Conservation (phyloP, 495 filamentous ascomycete genomes). For the Apodospora peruviana region DNA sequence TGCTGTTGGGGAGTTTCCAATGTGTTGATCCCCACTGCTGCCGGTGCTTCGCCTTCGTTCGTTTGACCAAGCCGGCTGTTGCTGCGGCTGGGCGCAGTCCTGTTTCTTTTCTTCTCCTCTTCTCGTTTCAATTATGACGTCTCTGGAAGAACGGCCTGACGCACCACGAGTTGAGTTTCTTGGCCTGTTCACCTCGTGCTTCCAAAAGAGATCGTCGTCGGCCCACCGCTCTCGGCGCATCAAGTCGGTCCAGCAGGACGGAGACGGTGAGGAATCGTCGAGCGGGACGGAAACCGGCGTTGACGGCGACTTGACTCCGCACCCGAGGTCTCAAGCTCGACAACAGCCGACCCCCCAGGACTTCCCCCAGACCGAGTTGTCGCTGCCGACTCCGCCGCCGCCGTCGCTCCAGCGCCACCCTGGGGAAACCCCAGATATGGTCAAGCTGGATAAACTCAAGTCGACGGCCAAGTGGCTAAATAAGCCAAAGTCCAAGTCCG, state of each 20-base stretch:
- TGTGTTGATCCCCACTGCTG: conserved; percentile 6
- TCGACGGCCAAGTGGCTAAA: conserved; percentile 2
- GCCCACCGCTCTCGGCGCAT: conserved; percentile 1
- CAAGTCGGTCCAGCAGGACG: conserved; percentile 11
- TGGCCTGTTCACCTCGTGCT: conserved; percentile 21
- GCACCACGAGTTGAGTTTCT: conserved; percentile 15
- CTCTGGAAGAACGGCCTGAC: conserved; percentile 1
- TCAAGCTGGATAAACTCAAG: conserved; percentile 9
- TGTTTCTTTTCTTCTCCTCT: too few relatives aligned
- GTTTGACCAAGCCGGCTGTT: too few relatives aligned
- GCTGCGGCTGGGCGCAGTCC: too few relatives aligned
- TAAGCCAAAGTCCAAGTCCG: conserved; percentile 15
- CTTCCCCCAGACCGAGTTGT: background rate
- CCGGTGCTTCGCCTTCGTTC: background rate
- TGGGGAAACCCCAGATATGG: conserved; percentile 2
- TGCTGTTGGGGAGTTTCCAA: too few relatives aligned
- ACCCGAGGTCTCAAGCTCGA: background rate
- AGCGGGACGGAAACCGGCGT: conserved; percentile 21
- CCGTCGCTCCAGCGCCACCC: background rate
- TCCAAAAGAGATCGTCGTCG: conserved; percentile 19
- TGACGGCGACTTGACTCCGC: conserved; percentile 1
- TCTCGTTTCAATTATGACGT: conserved; percentile 1
- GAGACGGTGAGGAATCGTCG: conserved; percentile 4
- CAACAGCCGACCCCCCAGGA: background rate
- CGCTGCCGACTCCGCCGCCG: background rate